Base-by-base conservation (phyloP, 2,329 filamentous ascomycete genomes). In the Emergomyces pasteurianus region DNA sequence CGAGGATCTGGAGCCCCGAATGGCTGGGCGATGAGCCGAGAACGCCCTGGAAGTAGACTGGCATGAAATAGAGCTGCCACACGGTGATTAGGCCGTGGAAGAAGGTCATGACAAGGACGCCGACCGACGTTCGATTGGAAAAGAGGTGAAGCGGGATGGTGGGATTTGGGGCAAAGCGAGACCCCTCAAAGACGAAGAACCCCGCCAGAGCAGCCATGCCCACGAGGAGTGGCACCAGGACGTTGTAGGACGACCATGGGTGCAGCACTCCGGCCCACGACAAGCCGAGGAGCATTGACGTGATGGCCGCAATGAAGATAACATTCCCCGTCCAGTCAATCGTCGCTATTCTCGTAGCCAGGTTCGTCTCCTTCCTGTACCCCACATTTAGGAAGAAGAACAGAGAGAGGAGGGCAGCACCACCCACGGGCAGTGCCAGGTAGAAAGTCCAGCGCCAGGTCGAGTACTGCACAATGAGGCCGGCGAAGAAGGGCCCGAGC, bases 201-300 rank as follows among this genome's bases (percentile, higher is more conserved):
- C 65, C 62, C 1, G 72, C 58, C 2, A 80, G 63, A 10, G 77
- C 78, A 1, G 72, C 40, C 0, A 75, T 26, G 0, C 80, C 79
- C 2, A 80, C 61, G 2, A 81, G 61, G 3, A 83, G 66, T 1
- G 80, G 78, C 0, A 70, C 66, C 3, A 82, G 58, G 8, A 79
- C 73, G n/a, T 66, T 67, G 26, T 61, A 67, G 3, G 67, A 71
- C 3, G 23, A 55, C 74, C 74, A 76, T 0, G 68, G 62, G 55
- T 70, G 68, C 31, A 69, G 66, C 2, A 67, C 61, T 7, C 73
- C 74, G 2, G 69, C 74, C 66, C 70, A 75, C 1, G 69, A 71
- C 1, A 75, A 69, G 0, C 69, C 58, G 7, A 68, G 66, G 14
- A 76, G 63, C 0, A 76, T 66, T 21, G 72, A 67, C 34, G 66